phyloP scores from a whole-genome alignment of 164 flowering plant genomes.

The Magnolia changhungtana region DNA sequence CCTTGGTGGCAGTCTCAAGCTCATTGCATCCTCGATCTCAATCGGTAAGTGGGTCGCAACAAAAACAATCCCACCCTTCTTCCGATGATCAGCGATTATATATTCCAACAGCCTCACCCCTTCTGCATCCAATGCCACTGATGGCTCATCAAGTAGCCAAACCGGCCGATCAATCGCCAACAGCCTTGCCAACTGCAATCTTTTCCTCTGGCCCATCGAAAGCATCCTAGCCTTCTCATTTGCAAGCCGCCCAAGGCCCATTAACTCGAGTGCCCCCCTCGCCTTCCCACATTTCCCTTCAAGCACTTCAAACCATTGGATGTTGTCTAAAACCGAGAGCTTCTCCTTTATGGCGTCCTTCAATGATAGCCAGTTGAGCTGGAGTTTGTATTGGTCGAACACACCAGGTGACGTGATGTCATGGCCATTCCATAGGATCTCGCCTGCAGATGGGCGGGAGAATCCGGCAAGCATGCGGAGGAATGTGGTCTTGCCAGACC shows the following conservation, averaged over 20 bases:
- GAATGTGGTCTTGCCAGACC: conserved; percentile 86
- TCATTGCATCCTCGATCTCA: conserved; percentile 79
- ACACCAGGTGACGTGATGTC: conserved; percentile 70
- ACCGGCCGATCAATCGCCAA: conserved; percentile 85
- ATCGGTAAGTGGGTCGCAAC: conserved; percentile 87
- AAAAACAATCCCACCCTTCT: conserved; percentile 73
- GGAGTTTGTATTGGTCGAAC: conserved; percentile 83
- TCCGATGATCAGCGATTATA: conserved; percentile 77
- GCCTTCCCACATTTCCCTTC: conserved; percentile 76
- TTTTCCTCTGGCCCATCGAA: conserved; percentile 88
- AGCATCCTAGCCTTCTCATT: conserved; percentile 79
- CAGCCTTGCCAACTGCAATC: conserved; percentile 81
- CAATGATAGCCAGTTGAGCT: conserved; percentile 86
- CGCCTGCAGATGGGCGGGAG: conserved; percentile 80
- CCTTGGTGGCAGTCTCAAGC: conserved; percentile 70
- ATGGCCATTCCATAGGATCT: conserved; percentile 88
- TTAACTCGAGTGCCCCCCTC: conserved; percentile 60
- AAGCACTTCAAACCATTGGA: conserved; percentile 77
- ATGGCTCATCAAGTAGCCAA: conserved; percentile 97
- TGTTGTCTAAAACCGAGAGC: conserved; percentile 70
- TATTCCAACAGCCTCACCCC: conserved; percentile 78
- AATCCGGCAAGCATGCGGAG: conserved; percentile 90
- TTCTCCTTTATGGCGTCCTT: conserved; percentile 79
- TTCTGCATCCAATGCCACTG: conserved; percentile 86
- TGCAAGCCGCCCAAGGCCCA: conserved; percentile 77